Base-by-base conservation (phyloP, 2,329 filamentous ascomycete species). In the Fusarium sp. region DNA sequence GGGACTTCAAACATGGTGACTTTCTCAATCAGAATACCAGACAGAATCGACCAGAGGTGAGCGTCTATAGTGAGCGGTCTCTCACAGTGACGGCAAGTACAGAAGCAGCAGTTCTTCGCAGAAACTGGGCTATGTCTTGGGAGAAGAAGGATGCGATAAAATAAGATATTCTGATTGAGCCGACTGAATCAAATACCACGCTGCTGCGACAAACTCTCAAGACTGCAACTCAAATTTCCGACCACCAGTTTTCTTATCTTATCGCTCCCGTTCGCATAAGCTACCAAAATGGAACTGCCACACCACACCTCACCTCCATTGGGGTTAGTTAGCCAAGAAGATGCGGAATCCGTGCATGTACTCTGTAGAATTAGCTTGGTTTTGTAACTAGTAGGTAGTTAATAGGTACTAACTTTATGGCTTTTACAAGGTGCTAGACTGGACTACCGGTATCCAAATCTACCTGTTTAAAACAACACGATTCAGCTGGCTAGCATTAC, bases 1-100 rank as follows among this genome's bases (percentile, higher is more conserved):
- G 74, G 74, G 12, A 77, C 38, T 28, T 74, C 71, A 51, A 78
- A 77, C 77, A 79, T 78, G 56, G 30, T 57, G 41, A 40, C 11
- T 38, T 45, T 41, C 26, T 20, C 23, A 9, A 31, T 53, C 28
- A 40, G 53, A 40, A 46, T 31, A 23, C 46, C 41, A 33, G 36
- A 46, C 42, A 30, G 23, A 15, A 49, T 53, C 46, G 47, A 15
- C 26, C n/a, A 9, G 34, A 46, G 40, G 38, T 38, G 50, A 18
- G 50, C 38, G 40, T 51, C 30, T 60, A 6, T 40, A 49, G 46
- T 58, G 15, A 36, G 53, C 62, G 51, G 42, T 59, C 26, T 36
- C 20, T 33, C 11, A 12, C 18, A 18, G 42, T 28, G n/a, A 9
- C 4, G 34, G 34, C 20, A 55, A 16, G 42, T 23, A 40, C 46